These are phyloP conservation scores for Dioscorea dumetorum DNA, from an alignment of 106 monocot species.

Conservation along the genomic window DNA sequence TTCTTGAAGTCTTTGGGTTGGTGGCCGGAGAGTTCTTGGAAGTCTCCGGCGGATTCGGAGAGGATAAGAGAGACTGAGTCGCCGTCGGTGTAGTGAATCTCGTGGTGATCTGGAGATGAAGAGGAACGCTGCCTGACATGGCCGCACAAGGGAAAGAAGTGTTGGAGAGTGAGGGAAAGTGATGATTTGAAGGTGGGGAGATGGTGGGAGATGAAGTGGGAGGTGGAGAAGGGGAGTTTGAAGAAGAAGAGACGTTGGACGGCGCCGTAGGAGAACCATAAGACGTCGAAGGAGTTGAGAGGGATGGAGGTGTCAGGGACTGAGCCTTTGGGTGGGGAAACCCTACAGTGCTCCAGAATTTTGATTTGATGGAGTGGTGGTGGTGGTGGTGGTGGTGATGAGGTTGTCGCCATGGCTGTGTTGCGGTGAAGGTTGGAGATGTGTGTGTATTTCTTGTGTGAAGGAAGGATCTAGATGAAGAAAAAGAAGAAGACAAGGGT, in stretches of 20 bases:
- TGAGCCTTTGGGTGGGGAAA: not conserved
- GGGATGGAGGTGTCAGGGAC: conserved; percentile 6
- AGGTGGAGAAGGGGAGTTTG: conserved; percentile 3
- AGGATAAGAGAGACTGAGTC: not conserved
- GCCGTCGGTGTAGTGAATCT: conserved; percentile 1
- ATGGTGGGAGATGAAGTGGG: conserved; percentile 4
- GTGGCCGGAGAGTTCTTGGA: not conserved
- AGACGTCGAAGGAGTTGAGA: conserved; percentile 8
- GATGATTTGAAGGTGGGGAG: conserved; percentile 7
- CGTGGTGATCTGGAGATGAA: not conserved
- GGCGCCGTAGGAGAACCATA: not conserved
- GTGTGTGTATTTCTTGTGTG: no score
- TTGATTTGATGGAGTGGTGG: not conserved
- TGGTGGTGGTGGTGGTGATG: no score
- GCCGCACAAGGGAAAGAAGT: conserved; percentile 29
- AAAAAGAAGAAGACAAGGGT: no score
- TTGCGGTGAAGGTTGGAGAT: no score
- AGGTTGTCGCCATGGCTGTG: not conserved
- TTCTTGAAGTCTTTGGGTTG: not conserved
- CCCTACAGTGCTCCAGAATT: not conserved
- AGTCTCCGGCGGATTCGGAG: conserved; percentile 3
- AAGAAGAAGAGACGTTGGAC: conserved; percentile 19
- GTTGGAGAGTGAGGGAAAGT: conserved; percentile 2
- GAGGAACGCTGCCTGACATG: not conserved
- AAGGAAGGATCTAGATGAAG: no score